Evolutionary conservation across 2,329 filamentous ascomycete species (phyloP).

Genomic region (Graphilbum sp.): DNA sequence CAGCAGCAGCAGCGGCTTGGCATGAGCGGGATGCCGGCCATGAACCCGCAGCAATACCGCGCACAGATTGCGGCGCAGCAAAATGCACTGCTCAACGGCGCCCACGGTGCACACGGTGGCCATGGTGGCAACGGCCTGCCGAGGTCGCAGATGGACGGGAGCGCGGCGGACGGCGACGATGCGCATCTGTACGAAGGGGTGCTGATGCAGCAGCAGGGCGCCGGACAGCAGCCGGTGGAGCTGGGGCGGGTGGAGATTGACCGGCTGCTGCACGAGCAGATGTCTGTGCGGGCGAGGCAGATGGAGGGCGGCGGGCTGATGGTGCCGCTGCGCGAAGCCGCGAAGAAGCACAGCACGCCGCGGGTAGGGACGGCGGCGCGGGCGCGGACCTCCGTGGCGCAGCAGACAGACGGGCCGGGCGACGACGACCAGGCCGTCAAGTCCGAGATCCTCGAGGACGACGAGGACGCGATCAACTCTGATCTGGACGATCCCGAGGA

Average conservation of each 20-base stretch:
- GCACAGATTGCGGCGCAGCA: slow-evolving; percentile 17
- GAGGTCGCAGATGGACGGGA: slow-evolving; percentile 58
- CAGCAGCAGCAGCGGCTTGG: slow-evolving; percentile 8
- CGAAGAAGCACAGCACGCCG: slow-evolving; percentile 14
- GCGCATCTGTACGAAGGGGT: slow-evolving; percentile 40
- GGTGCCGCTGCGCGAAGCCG: slow-evolving; percentile 48
- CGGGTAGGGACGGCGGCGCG: slow-evolving; percentile 7
- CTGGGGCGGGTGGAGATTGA: slow-evolving; percentile 50
- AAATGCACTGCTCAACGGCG: slow-evolving; percentile 25
- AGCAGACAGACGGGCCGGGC: slow-evolving; percentile 45
- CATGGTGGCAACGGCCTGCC: slow-evolving; percentile 15
- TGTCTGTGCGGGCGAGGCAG: slow-evolving; percentile 45
- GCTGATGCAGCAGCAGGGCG: slow-evolving; percentile 38
- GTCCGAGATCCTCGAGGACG: slow-evolving; percentile 44
- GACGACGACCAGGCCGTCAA: slow-evolving; percentile 43
- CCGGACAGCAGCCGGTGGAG: slow-evolving; percentile 34
- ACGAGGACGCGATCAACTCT: slow-evolving; percentile 96
- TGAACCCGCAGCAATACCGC: slow-evolving; percentile 17
- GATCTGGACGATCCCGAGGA: slow-evolving; percentile 94
- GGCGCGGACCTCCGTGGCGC: slow-evolving; percentile 7
- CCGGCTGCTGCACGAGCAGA: slow-evolving; percentile 48
- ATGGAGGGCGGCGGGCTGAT: slow-evolving; percentile 65
- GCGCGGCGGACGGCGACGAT: slow-evolving; percentile 50
- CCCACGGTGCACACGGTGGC: slow-evolving; percentile 20
- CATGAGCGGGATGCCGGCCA: not conserved